Evolutionary conservation across 192 early-diverging fungal genomes (phyloP), one percentile per base, ranked within the genome.

Genomic region (Mortierella claussenii): DNA sequence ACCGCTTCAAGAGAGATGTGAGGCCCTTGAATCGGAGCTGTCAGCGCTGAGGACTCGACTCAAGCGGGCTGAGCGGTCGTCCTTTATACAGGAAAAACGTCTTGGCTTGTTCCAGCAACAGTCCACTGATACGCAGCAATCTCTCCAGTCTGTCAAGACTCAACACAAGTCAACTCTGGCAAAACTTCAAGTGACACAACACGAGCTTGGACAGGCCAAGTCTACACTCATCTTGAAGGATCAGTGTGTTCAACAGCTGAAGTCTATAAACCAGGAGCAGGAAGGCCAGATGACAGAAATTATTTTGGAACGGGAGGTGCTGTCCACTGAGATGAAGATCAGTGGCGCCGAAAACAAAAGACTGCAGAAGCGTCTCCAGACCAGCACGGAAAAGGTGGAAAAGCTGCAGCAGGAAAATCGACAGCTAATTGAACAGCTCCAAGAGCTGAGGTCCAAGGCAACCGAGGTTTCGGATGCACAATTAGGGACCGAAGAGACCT

Each of bases 391-490:
- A 27, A 75, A 66, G 27, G 63, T 66, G 1, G 71, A 60, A 23
- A 59, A 52, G 50, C 63, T 74, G 24, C 69, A 74, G 27, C 61
- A 53, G 31, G 69, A 74, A 34, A 74, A 74, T 36, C 61, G 61
- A 4, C 69, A 59, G 37, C 30, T 74, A 48, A 65, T 74, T 28
- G 69, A 74, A 27, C 71, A 66, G 24, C 34, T 66, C 31, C 11
- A 42, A 13, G 59, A 31, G 24, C 45, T 76, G 4, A 27, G 63
- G 5, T 27, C 44, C 36, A 60, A 42, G 42, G 44, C 55, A 5
- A 40, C 30, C 4, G 40, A 48, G 31, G 56, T 40, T n/a, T 56
- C 53, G 46, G 60, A 63, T 24, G 10, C 46, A 37, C 10, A 43
- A 32, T 11, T 30, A 51, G 33, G 52, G 23, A 2, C 36, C 30